Evolutionary conservation across 1,284 basidiomycete species (phyloP), one percentile per base, ranked within the genome.

Genomic region (Moniliophthora roreri): DNA sequence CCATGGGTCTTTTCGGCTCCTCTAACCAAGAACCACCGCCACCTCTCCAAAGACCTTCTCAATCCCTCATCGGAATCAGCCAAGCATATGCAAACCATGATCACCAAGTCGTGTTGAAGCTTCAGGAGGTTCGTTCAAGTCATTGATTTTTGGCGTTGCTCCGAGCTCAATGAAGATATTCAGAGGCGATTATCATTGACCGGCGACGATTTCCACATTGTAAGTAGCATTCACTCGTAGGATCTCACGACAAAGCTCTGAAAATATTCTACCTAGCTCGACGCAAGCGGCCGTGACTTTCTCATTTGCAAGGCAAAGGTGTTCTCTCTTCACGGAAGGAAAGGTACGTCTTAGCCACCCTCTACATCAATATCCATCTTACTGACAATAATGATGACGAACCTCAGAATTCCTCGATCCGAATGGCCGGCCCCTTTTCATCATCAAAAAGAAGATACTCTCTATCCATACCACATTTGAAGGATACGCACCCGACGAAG

Each of bases 381-480:
- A 41, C 39, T 35, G 13, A 24, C 21, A 32, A 16, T 26, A 15
- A 16, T 28, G n/a, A n/a, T n/a, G n/a, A n/a, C n/a, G n/a, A n/a
- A n/a, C n/a, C 20, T 41, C 37, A 55, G 54, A 52, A 37, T 55
- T 55, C 37, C 9, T 11, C 13, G 55, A 57, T 37, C 20, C 42
- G 13, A 40, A 45, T 18, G 55, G 55, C 36, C 49, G 48, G 23
- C 32, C 42, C 21, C 49, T 57, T 5, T 57, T 57, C 48, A 34
- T 46, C 38, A 36, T 57, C 36, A 53, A 54, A 48, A 53, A 41
- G 26, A 50, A 54, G 34, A 42, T 54, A 11, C 45, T 57, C 36
- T 47, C 48, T 9, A 50, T 57, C 32, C 55, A 57, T 38, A 53
- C 52, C 36, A 57, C 55, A 8, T 50, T 57, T 35, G 44, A 57